Evolutionary conservation across 1,139 yeast genomes (phyloP), one percentile per base, ranked within the genome.

Genomic region (Hyphopichia khmerensis): DNA sequence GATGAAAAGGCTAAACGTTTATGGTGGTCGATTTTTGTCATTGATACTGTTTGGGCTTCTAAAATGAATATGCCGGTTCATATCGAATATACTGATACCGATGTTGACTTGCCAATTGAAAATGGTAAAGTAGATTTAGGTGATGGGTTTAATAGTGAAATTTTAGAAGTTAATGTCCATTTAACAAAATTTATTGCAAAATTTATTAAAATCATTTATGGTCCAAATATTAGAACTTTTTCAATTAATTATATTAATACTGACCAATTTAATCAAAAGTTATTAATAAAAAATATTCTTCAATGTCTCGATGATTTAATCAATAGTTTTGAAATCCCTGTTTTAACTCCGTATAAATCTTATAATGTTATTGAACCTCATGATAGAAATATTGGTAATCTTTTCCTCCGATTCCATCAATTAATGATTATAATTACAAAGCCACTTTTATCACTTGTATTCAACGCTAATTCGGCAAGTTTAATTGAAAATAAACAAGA

Each of bases 21-120:
- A 10, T 78, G 82, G 81, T 78, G 83, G 83, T 67, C 81, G 4
- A 68, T 75, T 4, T 77, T 72, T 51, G 68, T 75, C 6, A 65
- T 75, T 47, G 81, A 77, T 51, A 69, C 74, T 14, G 64, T 72
- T 11, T 77, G 81, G 75, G 70, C 79, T 3, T 69, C 80, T 2
- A 72, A 76, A 43, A 64, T 76, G 50, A 64, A 69, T 38, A 60
- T 67, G 48, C 74, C 75, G 0, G 69, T 74, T 21, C 79, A 74
- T 51, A 69, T 77, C 37, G 74, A 72, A 45, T 72, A 67, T 48
- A 66, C 76, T 16, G 79, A 76, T 50, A 75, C 80, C 3, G 80
- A 75, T 43, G 76, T 74, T 18, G 80, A 75, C 38, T 56, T 75
- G 40, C 76, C 80, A 10, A 43, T 57, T 36, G 73, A 70, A 49